These are phyloP conservation scores for Leccinum arenicola DNA, from an alignment of 768 basidiomycete genomes.

Conservation along the genomic window DNA sequence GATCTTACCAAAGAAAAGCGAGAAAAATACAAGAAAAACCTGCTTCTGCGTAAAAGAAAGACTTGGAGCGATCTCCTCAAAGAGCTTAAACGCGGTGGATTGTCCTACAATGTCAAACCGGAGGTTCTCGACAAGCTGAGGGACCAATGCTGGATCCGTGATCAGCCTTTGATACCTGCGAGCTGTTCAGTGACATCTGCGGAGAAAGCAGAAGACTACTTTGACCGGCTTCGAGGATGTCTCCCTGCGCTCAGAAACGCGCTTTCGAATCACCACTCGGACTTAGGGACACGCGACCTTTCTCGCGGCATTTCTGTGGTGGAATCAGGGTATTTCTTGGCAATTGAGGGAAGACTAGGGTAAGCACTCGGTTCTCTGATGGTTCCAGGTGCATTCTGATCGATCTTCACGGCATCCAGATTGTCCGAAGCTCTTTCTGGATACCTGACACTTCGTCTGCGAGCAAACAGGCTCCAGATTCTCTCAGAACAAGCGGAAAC, in stretches of 20 bases:
- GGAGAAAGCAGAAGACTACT: conserved; percentile 59
- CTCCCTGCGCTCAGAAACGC: conserved; percentile 65
- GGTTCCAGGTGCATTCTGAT: background rate
- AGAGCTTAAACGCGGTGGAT: conserved; percentile 77
- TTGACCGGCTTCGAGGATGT: conserved; percentile 56
- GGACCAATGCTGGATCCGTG: conserved; percentile 60
- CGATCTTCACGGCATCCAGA: background rate
- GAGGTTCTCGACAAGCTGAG: conserved; percentile 57
- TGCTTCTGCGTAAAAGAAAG: conserved; percentile 80
- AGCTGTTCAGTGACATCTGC: conserved; percentile 21
- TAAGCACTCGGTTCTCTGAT: conserved; percentile 38
- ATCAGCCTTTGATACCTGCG: conserved; percentile 48
- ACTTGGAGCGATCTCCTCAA: conserved; percentile 91
- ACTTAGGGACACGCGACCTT: conserved; percentile 84
- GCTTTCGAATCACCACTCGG: conserved; percentile 70
- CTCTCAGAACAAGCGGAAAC: conserved; percentile 22
- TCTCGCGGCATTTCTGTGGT: conserved; percentile 74
- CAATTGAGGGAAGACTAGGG: conserved; percentile 61
- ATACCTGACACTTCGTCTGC: conserved; percentile 15
- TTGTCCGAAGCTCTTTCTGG: conserved; percentile 20
- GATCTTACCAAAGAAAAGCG: conserved; percentile 47
- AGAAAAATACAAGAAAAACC: conserved; percentile 64
- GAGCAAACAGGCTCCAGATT: conserved; percentile 16
- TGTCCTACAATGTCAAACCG: conserved; percentile 69
- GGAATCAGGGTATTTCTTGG: conserved; percentile 74